phyloP scores from a whole-genome alignment of 495 filamentous ascomycete genomes.

The Penicillium chermesinum region DNA sequence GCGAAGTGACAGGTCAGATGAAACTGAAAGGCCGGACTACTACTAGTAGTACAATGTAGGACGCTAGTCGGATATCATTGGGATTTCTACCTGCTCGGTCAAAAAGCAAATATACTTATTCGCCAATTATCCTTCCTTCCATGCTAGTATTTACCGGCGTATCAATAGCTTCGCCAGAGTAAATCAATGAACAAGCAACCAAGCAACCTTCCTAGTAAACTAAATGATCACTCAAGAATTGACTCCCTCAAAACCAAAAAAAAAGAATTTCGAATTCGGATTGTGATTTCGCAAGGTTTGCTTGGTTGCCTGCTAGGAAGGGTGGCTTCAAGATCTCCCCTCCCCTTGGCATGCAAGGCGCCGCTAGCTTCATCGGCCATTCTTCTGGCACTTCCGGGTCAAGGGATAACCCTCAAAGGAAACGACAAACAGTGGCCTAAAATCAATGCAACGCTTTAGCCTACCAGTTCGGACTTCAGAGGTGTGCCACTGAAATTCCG shows the following conservation, averaged over 20 bases:
- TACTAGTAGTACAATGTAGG: too few species aligned
- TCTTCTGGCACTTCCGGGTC: constrained; percentile 8
- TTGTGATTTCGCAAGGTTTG: background rate
- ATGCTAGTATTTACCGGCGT: too few species aligned
- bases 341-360: constrained; percentile 26
- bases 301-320: constrained; percentile 10
- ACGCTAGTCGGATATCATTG: too few species aligned
- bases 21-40: too few species aligned
- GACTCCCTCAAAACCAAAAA: too few species aligned
- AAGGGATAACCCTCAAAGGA: constrained; percentile 13
- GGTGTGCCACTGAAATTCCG: constrained; percentile 8
- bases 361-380: constrained; percentile 21
- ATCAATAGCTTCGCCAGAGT: too few species aligned
- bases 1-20: too few species aligned
- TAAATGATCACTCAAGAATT: too few species aligned
- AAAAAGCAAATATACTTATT: constrained; percentile 1
- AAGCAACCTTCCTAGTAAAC: too few species aligned
- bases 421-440: constrained; percentile 3
- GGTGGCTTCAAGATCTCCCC: constrained; percentile 8
- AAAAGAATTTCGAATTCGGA: too few species aligned
- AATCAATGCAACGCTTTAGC: constrained; percentile 1
- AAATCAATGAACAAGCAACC: too few species aligned
- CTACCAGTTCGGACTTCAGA: constrained; percentile 13
- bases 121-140: too few species aligned
- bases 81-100: background rate